Evolutionary conservation across 768 basidiomycete genomes (phyloP).

Genomic region (Amanita molliuscula): DNA sequence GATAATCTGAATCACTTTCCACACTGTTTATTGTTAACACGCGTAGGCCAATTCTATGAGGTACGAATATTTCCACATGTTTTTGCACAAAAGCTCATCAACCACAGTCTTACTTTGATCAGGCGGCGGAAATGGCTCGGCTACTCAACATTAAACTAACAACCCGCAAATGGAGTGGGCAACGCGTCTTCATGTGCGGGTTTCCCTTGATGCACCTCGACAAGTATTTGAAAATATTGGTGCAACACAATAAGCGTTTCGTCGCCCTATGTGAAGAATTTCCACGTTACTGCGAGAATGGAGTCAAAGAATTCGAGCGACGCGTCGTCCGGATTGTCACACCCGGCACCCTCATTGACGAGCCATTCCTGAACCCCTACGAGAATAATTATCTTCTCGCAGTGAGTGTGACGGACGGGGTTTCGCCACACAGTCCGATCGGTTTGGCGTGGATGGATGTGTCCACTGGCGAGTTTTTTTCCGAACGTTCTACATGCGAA

Average conservation of each 20-base stretch:
- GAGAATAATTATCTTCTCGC: conserved; percentile 89
- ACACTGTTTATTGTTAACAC: conserved; percentile 82
- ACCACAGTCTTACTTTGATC: conserved; percentile 84
- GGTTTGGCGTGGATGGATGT: conserved; percentile 93
- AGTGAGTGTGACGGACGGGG: conserved; percentile 23
- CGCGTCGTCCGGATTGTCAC: conserved; percentile 83
- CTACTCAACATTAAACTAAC: conserved; percentile 80
- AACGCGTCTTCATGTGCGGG: conserved; percentile 75
- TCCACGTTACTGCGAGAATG: conserved; percentile 32
- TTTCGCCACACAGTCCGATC: conserved; percentile 14
- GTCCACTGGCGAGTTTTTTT: conserved; percentile 90
- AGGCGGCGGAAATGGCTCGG: conserved; percentile 68
- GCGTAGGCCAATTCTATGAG: conserved; percentile 95
- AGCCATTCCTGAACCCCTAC: conserved; percentile 73
- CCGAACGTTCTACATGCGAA: conserved; percentile 44
- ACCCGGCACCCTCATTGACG: conserved; percentile 90
- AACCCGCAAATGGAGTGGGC: conserved; percentile 61
- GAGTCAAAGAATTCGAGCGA: conserved; percentile 60
- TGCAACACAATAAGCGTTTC: conserved; percentile 74
- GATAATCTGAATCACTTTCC: conserved; percentile 69
- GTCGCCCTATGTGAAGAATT: conserved; percentile 96
- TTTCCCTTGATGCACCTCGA: conserved; percentile 82
- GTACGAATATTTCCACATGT: conserved; percentile 26
- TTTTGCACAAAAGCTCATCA: conserved; percentile 7
- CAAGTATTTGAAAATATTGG: conserved; percentile 77